A percentile compares a stretch with the other conserved stretches of the same genome.
phyloP scores from a whole-genome alignment of 495 filamentous ascomycete species.

The Lichenothelia convexa region DNA sequence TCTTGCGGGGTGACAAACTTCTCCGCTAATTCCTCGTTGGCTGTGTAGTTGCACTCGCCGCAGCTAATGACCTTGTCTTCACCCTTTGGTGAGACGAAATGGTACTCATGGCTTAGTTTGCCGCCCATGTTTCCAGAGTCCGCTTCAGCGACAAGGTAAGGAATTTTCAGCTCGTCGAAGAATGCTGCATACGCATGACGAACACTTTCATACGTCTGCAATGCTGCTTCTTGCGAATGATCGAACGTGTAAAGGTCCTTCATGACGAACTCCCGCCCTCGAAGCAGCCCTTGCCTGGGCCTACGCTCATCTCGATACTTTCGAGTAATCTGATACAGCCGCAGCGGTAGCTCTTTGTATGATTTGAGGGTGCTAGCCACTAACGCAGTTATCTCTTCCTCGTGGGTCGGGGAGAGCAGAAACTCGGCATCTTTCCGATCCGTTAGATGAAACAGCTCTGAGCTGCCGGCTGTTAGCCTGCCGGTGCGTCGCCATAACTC shows the following conservation, averaged over 20 bases:
- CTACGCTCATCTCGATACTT: constrained; percentile 90
- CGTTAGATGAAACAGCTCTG: constrained; percentile 51
- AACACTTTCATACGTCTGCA: constrained; percentile 60
- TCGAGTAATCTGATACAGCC: constrained; percentile 85
- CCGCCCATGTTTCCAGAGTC: constrained; percentile 95
- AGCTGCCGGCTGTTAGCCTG: constrained; percentile 30
- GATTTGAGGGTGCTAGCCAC: constrained; percentile 58
- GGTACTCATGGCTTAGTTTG: constrained; percentile 83
- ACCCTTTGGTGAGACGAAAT: constrained; percentile 60
- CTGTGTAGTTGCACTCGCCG: constrained; percentile 48
- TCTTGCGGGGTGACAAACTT: neutral
- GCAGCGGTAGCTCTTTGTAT: constrained; percentile 69
- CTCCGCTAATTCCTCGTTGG: constrained; percentile 68
- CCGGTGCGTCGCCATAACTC: constrained; percentile 61
- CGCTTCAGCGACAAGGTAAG: constrained; percentile 68
- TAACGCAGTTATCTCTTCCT: constrained; percentile 83
- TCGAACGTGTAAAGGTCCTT: constrained; percentile 99
- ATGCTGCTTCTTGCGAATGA: constrained; percentile 38
- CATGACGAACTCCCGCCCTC: constrained; percentile 91
- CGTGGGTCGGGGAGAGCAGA: constrained; percentile 81
- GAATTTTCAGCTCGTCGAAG: constrained; percentile 69
- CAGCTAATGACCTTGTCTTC: constrained; percentile 77
- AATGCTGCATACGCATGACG: constrained; percentile 49
- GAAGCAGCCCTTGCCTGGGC: constrained; percentile 71
- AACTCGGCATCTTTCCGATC: constrained; percentile 62